Base-by-base conservation (phyloP, 1,139 yeast species). In the Yamadazyma mexicana region DNA sequence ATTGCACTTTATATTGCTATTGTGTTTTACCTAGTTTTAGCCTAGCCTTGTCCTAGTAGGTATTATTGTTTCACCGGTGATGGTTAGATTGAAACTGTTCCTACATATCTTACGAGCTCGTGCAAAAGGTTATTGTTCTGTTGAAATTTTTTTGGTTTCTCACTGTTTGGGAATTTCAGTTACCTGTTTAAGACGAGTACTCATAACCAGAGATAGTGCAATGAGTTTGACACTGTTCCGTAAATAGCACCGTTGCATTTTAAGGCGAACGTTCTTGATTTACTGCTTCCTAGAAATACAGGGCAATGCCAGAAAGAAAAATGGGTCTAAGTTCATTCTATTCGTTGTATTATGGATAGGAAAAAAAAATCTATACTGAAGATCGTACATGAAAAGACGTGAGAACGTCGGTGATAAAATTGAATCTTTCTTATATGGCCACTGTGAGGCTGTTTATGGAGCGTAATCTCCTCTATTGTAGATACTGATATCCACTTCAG, bases 401-500 rank as follows among this genome's bases (percentile, higher is more conserved):
- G n/a, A n/a, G n/a, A n/a, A n/a, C n/a, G n/a, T n/a, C n/a, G n/a
- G n/a, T n/a, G n/a, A n/a, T n/a, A n/a, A n/a, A n/a, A n/a, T n/a
- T n/a, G n/a, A n/a, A n/a, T n/a, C n/a, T n/a, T n/a, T n/a, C n/a
- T n/a, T n/a, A n/a, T n/a, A n/a, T n/a, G n/a, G n/a, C n/a, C n/a
- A n/a, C n/a, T 14, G n/a, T 28, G 14, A 8, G 17, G 12, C 18
- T 11, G 9, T 26, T 28, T 30, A 40, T 23, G 40, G 40, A 28
- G 38, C 35, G 40, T 86, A 83, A 60, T 89, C 96, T 37, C 95
- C 97, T 42, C 83, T 74, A 63, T 92, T 92, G 65, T 85, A 88
- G 39, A 92, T 79, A 45, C 95, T 91, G 50, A 91, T 85, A 59
- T 92, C 98, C 37, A 81, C 87, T 47, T 89, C 96, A 14, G 97